phyloP scores from a whole-genome alignment of 345 rosid genomes.

The Moringa oleifera region DNA sequence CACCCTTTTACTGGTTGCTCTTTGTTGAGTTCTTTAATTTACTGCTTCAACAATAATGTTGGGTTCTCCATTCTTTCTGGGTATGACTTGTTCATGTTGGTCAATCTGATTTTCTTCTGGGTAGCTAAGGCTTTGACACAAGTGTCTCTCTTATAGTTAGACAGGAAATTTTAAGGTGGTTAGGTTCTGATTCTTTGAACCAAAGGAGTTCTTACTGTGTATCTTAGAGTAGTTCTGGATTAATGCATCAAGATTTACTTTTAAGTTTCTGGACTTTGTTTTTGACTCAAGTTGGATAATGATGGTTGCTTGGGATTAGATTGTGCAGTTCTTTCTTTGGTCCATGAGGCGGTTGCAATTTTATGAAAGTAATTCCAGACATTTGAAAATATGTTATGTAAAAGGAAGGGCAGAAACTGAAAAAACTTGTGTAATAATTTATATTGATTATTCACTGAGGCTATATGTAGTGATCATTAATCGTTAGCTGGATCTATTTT shows the following conservation, averaged over 20 bases:
- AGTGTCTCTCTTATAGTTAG: background rate
- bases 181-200: too few species aligned
- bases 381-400: background rate
- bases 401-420: background rate
- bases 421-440: background rate
- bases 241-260: background rate
- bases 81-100: too few species aligned
- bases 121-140: background rate
- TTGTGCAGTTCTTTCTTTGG: background rate
- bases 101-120: background rate
- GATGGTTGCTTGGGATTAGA: too few species aligned
- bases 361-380: background rate
- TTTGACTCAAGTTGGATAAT: too few species aligned
- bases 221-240: background rate
- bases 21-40: too few species aligned
- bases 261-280: background rate
- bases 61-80: too few species aligned
- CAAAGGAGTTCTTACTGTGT: too few species aligned
- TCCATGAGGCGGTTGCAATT: background rate
- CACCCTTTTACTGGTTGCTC: too few species aligned
- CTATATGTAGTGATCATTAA: background rate
- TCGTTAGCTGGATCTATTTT: background rate
- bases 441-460: background rate
- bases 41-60: too few species aligned
- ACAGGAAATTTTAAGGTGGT: background rate